Conservation (phyloP, 306 rosid species). For the Prosopis cineraria region DNA sequence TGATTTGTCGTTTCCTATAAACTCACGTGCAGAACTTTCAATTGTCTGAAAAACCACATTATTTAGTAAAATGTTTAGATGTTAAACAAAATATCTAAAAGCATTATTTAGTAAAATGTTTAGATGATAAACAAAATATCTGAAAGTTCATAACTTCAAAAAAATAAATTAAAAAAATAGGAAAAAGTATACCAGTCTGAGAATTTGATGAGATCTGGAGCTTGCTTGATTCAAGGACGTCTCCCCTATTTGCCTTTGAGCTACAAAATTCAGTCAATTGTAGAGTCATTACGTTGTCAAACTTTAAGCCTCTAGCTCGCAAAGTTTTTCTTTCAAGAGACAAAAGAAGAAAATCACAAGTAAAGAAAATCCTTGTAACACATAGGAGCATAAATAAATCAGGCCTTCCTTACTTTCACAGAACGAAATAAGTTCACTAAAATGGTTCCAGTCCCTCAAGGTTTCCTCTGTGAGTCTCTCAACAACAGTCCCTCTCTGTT, state of each 20-base stretch:
- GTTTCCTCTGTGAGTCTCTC: conserved; percentile 93
- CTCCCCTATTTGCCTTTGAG: conserved; percentile 98
- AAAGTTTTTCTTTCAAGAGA: background rate
- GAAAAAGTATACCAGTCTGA: conserved; percentile 72
- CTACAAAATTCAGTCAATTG: conserved; percentile 46
- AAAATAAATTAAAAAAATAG: too few relatives aligned
- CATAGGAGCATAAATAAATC: conserved; percentile 29
- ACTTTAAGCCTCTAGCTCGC: background rate
- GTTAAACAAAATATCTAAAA: conserved; percentile 6
- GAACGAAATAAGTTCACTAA: conserved; percentile 72
- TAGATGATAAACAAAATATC: conserved; percentile 13
- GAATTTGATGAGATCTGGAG: conserved; percentile 99
- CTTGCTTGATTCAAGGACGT: conserved; percentile 95
- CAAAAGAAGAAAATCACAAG: background rate
- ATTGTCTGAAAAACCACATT: conserved; percentile 63
- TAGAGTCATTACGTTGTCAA: conserved; percentile 25
- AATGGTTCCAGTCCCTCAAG: conserved; percentile 81
- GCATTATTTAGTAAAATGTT: conserved; percentile 31
- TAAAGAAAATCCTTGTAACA: conserved; percentile 5
- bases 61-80: conserved; percentile 29
- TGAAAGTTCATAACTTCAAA: background rate
- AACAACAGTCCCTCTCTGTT: conserved; percentile 90
- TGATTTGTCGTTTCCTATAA: conserved; percentile 87
- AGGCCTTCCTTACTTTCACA: conserved; percentile 73
- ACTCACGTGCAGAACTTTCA: conserved; percentile 93